phyloP scores from a whole-genome alignment of 257 asterid genomes.

The Verbascum thapsus region DNA sequence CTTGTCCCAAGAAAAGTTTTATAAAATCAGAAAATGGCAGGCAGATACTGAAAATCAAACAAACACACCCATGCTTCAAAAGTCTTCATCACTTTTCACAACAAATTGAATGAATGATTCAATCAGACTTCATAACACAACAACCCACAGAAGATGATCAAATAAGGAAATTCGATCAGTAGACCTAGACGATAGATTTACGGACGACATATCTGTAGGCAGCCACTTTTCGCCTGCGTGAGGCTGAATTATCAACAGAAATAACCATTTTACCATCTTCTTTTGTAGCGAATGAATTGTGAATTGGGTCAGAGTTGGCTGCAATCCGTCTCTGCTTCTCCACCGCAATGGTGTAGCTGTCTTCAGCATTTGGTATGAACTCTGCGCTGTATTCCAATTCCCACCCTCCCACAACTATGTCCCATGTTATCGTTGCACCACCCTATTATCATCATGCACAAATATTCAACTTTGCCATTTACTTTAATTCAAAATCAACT shows the following conservation, averaged over 20 bases:
- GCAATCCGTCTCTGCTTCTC: constrained; percentile 65
- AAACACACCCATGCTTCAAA: constrained; percentile 19
- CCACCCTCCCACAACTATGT: constrained; percentile 93
- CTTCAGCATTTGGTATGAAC: constrained; percentile 61
- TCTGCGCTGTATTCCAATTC: constrained; percentile 82
- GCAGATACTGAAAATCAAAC: not conserved
- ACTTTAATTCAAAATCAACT: no score
- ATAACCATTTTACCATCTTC: constrained; percentile 84
- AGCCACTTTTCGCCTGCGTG: constrained; percentile 78
- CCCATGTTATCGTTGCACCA: constrained; percentile 85
- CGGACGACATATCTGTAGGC: constrained; percentile 84
- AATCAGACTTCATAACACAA: no score
- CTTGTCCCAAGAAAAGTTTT: constrained; percentile 26
- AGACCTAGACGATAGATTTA: no score
- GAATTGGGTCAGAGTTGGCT: constrained; percentile 62
- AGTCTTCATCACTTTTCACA: constrained; percentile 17
- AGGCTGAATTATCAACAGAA: constrained; percentile 72
- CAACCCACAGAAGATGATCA: no score
- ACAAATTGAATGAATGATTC: no score
- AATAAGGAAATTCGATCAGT: no score
- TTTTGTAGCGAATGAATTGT: constrained; percentile 55
- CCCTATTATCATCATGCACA: constrained; percentile 39
- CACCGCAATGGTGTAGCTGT: constrained; percentile 78
- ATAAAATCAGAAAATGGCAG: constrained; percentile 8
- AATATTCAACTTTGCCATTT: no score